Evolutionary conservation across 352 stramenopile species (phyloP).

Genomic region (Lagenidium giganteum): DNA sequence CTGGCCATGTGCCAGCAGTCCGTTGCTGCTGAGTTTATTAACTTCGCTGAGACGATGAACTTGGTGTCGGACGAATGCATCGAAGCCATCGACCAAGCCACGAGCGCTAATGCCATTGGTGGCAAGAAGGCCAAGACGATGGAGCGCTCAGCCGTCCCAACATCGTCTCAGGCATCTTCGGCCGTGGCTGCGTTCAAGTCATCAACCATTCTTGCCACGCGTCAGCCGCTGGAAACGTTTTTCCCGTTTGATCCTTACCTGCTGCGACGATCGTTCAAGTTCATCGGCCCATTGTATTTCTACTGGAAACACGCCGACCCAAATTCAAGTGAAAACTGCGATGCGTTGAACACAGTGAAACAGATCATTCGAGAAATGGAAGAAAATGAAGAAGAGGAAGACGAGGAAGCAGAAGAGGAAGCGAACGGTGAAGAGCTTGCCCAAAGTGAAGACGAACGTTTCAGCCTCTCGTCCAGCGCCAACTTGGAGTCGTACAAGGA

Average conservation of each 20-base stretch:
- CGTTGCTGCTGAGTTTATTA: constrained; percentile 79
- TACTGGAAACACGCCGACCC: constrained; percentile 92
- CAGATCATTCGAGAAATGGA: constrained; percentile 54
- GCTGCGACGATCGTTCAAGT: constrained; percentile 89
- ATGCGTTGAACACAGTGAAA: constrained; percentile 57
- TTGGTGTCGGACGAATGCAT: constrained; percentile 73
- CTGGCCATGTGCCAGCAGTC: constrained; percentile 75
- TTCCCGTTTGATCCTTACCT: constrained; percentile 98
- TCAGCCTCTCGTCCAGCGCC: constrained; percentile 56
- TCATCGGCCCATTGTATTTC: constrained; percentile 91
- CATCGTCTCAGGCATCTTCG: constrained; percentile 13
- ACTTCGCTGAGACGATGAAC: constrained; percentile 73
- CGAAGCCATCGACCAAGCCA: constrained; percentile 66
- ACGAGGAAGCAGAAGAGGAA: constrained; percentile 23
- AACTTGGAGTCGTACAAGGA: constrained; percentile 34
- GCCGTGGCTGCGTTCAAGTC: constrained; percentile 17
- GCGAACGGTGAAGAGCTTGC: constrained; percentile 39
- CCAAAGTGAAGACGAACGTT: constrained; percentile 19
- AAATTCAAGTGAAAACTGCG: constrained; percentile 62
- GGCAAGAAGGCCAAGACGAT: constrained; percentile 54
- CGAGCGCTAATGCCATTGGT: constrained; percentile 21
- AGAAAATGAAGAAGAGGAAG: constrained; percentile 35
- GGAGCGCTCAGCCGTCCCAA: constrained; percentile 57
- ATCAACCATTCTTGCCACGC: constrained; percentile 33
- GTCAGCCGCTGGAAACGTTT: constrained; percentile 83